A percentile compares a stretch with the other conserved stretches of the same genome.
phyloP scores from a whole-genome alignment of 2,329 filamentous ascomycete genomes.

The Hypoxylon sp. region DNA sequence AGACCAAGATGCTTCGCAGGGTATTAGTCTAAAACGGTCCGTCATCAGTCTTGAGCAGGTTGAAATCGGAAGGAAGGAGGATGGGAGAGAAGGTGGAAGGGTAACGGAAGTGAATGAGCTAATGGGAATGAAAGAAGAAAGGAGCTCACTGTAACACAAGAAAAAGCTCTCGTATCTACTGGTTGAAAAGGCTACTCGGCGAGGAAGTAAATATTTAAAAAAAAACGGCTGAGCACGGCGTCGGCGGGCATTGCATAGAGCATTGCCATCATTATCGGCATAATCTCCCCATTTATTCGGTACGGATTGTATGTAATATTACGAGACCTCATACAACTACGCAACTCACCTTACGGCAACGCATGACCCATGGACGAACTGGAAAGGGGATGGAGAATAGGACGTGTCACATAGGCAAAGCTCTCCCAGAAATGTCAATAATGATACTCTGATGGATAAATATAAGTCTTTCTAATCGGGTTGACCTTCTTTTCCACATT shows the following conservation, averaged over 20 bases:
- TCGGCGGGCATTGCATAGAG: conserved; percentile 27
- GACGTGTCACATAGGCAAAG: conserved; percentile 8
- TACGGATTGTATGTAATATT: conserved; percentile 28
- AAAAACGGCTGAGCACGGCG: conserved; percentile 42
- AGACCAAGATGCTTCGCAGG: not conserved
- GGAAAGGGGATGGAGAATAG: not conserved
- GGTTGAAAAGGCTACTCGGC: conserved; percentile 12
- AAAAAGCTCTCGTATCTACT: conserved; percentile 10
- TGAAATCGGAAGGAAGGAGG: not conserved
- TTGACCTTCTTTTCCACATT: not conserved
- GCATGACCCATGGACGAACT: not conserved
- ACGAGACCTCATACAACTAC: conserved; percentile 18
- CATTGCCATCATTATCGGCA: conserved; percentile 23
- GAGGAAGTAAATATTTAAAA: conserved; percentile 11
- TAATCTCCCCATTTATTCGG: conserved; percentile 8
- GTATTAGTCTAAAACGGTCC: not conserved
- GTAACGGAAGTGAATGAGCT: not conserved
- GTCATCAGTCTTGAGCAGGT: not conserved
- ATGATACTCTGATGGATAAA: conserved; percentile 2
- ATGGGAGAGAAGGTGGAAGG: not conserved
- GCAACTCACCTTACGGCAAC: conserved; percentile 32
- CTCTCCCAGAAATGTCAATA: conserved; percentile 9
- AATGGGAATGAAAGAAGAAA: not conserved
- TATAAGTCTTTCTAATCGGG: not conserved
- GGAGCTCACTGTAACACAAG: conserved; percentile 29